These are phyloP conservation scores for Leishmania martiniquensis DNA, from an alignment of 208 protist species.

Conservation along the genomic window DNA sequence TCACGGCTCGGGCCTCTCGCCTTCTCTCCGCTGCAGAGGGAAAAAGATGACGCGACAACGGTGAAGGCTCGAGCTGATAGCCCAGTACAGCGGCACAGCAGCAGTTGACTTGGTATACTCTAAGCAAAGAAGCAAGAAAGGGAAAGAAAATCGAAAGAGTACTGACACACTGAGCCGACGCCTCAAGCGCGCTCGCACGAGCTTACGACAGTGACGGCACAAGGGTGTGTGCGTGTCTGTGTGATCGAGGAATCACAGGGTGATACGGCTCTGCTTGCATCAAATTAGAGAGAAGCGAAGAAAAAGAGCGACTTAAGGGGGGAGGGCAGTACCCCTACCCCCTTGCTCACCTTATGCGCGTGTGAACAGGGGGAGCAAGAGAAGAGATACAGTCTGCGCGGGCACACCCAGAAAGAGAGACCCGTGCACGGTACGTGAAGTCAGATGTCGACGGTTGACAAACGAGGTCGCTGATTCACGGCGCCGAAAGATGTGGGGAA, in stretches of 20 bases:
- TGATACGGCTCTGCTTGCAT: background rate
- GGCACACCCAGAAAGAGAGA: background rate
- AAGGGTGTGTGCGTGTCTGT: no score
- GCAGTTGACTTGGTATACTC: background rate
- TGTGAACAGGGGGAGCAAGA: constrained; percentile 6
- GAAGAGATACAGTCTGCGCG: background rate
- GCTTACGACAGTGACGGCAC: background rate
- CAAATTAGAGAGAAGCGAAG: background rate
- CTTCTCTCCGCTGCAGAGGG: background rate
- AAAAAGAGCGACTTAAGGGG: background rate
- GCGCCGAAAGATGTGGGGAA: background rate
- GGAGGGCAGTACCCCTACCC: background rate
- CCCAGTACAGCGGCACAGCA: background rate
- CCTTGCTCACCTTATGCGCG: background rate
- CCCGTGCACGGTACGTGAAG: background rate
- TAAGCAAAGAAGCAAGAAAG: background rate
- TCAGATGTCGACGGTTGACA: background rate
- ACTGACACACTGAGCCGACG: background rate
- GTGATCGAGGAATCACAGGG: background rate
- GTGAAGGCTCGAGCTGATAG: background rate
- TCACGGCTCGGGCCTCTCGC: background rate
- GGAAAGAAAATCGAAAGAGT: background rate
- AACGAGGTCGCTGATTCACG: background rate
- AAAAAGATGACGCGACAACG: background rate
- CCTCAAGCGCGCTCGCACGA: background rate